phyloP scores from a whole-genome alignment of 2,329 filamentous ascomycete species.

The Aspergillus hiratsukae region DNA sequence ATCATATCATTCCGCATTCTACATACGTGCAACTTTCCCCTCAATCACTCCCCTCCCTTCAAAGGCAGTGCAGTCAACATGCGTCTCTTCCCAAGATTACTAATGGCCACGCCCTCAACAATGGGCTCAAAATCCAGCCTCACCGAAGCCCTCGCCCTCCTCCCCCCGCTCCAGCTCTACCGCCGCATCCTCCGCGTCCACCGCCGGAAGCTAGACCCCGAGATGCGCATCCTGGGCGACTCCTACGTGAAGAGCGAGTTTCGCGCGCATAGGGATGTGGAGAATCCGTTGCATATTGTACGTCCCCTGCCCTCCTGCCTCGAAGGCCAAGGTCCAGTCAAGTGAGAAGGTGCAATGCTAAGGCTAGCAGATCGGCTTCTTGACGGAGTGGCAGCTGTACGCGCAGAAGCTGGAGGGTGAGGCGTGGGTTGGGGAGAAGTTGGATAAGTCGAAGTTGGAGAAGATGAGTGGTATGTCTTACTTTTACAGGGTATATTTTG shows the following conservation, averaged over 20 bases:
- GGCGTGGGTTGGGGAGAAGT: constrained; percentile 74
- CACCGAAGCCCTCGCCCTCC: constrained; percentile 58
- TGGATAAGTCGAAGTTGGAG: constrained; percentile 77
- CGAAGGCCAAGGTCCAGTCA: neutral
- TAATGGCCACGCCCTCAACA: constrained; percentile 38
- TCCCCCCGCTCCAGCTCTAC: constrained; percentile 87
- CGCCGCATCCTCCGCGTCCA: constrained; percentile 81
- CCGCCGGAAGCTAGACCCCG: constrained; percentile 67
- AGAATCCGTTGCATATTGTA: constrained; percentile 90
- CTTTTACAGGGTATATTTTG: constrained; percentile 1
- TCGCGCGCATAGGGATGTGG: constrained; percentile 71
- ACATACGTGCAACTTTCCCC: constrained; percentile 2
- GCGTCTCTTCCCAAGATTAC: constrained; percentile 32
- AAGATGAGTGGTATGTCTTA: constrained; percentile 81
- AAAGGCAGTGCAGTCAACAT: constrained; percentile 24
- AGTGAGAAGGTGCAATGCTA: neutral
- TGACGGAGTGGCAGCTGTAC: constrained; percentile 95
- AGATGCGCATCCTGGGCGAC: constrained; percentile 79
- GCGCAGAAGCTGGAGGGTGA: constrained; percentile 89
- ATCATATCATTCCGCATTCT: neutral
- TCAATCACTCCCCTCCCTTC: neutral
- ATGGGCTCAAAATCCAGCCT: constrained; percentile 40
- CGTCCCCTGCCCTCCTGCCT: too few relatives aligned
- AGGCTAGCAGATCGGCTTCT: constrained; percentile 72
- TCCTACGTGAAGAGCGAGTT: constrained; percentile 94